Conservation (phyloP, 1,139 yeast species). For the Waltiozyma sp. region DNA sequence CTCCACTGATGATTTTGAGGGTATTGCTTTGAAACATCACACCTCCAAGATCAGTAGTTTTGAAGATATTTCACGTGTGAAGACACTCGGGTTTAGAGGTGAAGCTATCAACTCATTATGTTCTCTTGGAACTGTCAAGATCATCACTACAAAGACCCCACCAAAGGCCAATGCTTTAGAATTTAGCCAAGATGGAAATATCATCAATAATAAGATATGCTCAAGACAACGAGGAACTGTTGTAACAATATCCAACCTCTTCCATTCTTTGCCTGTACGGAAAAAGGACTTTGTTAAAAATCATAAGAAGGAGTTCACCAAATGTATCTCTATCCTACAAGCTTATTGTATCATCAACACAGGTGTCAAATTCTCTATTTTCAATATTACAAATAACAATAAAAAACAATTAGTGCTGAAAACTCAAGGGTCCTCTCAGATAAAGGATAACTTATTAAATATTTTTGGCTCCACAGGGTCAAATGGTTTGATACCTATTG, state of each 20-base stretch:
- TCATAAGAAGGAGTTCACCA: conserved; percentile 59
- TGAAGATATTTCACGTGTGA: conserved; percentile 41
- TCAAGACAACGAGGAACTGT: conserved; percentile 56
- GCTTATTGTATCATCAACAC: conserved; percentile 56
- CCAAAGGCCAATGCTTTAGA: conserved; percentile 50
- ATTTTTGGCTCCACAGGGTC: conserved; percentile 62
- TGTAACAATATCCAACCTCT: conserved; percentile 39
- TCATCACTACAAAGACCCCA: conserved; percentile 46
- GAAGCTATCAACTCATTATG: conserved; percentile 75
- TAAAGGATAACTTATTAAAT: conserved; percentile 48
- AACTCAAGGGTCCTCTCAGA: conserved; percentile 35
- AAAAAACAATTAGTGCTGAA: conserved; percentile 40
- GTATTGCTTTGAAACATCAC: conserved; percentile 58
- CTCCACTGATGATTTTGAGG: conserved; percentile 40
- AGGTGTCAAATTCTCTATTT: conserved; percentile 47
- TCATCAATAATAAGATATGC: conserved; percentile 28
- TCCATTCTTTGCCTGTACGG: conserved; percentile 63
- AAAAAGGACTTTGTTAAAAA: conserved; percentile 61
- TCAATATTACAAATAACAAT: conserved; percentile 37
- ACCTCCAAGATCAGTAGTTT: conserved; percentile 66
- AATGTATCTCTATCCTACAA: conserved; percentile 46
- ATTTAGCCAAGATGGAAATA: conserved; percentile 42
- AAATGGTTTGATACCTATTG: conserved; percentile 42
- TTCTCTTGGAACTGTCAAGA: conserved; percentile 39
- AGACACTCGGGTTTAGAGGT: conserved; percentile 72